Base-by-base conservation (phyloP, 2,329 filamentous ascomycete genomes). In the Ceratocystis eucalypticola region DNA sequence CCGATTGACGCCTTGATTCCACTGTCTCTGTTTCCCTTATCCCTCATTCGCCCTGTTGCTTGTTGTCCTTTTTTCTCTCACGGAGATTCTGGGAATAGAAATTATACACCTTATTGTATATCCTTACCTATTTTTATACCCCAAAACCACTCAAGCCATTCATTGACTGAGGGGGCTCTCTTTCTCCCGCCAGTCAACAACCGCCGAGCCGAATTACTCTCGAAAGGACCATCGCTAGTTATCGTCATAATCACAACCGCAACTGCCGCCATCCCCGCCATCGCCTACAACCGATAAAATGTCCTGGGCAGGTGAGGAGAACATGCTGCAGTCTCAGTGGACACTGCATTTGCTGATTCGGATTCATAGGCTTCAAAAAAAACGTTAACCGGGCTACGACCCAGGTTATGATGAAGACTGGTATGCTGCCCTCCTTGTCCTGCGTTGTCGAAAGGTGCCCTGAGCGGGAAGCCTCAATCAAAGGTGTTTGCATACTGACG, bases 341-440 rank as follows among this genome's bases (percentile, higher is more conserved):
- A 41, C 37, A 41, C 10, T 41, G 37, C 37, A 4, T 41, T 41
- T 71, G 73, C 72, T 75, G 71, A 76, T 69, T 66, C 61, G 45
- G 67, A 44, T 55, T 70, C 50, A 17, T 70, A 79, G 77, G 77
- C 70, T 79, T 79, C 73, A 79, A 70, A 80, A 96, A 96, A 77
- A 95, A 95, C 86, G 92, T 97, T 80, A 93, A 94, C 81, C 91
- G 94, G 80, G 93, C 93, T 73, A 96, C 93, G 77, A 99, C 95
- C 79, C 92, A 96, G 86, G 93, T 97, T 69, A 96, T 99, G 91
- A 97, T 99, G 93, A 99, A 99, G 84, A 96, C 92, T 67, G 90
- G 87, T 89, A 76, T 70, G 81, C 73, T 45, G 53, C 28, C 28
- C 53, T 37, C 33, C 1, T n/a, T 33, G 28, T 59, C 28, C 25